phyloP scores from a whole-genome alignment of 371 early-diverging fungal genomes.

The Mortierella sp. region DNA sequence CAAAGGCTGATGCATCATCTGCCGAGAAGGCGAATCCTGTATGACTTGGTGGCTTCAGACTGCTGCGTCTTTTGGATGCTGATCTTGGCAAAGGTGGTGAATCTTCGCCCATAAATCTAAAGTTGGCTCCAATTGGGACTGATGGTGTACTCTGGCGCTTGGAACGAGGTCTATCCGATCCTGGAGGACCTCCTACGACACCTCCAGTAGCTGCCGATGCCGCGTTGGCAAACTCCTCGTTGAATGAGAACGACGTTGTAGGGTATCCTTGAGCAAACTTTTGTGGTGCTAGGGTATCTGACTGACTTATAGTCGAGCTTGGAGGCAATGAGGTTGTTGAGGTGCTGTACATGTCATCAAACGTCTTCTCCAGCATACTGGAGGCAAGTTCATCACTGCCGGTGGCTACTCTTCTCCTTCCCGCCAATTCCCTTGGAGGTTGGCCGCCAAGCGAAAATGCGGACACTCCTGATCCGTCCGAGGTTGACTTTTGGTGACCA shows the following conservation, averaged over 20 bases:
- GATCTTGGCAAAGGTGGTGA: conserved; percentile 16
- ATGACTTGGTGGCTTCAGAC: conserved; percentile 16
- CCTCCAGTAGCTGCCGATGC: conserved; percentile 25
- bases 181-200: conserved; percentile 7
- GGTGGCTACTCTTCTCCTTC: conserved; percentile 27
- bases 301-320: background rate
- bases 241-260: conserved; percentile 49
- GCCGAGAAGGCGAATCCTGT: conserved; percentile 51
- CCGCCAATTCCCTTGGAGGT: conserved; percentile 30
- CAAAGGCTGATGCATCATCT: conserved; percentile 50
- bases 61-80: background rate
- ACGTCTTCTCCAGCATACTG: background rate
- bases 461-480: conserved; percentile 12
- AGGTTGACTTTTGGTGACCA: conserved; percentile 17
- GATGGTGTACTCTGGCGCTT: conserved; percentile 52
- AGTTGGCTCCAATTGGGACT: conserved; percentile 39
- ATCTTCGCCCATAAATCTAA: conserved; percentile 49
- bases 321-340: conserved; percentile 24
- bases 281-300: conserved; percentile 8
- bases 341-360: conserved; percentile 10
- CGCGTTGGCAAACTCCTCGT: conserved; percentile 33
- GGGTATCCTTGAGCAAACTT: conserved; percentile 52
- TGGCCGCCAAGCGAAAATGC: conserved; percentile 3
- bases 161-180: conserved; percentile 22
- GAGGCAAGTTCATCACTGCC: conserved; percentile 5